Evolutionary conservation across 2,329 filamentous ascomycete genomes (phyloP).

Genomic region (Lomentospora prolificans): DNA sequence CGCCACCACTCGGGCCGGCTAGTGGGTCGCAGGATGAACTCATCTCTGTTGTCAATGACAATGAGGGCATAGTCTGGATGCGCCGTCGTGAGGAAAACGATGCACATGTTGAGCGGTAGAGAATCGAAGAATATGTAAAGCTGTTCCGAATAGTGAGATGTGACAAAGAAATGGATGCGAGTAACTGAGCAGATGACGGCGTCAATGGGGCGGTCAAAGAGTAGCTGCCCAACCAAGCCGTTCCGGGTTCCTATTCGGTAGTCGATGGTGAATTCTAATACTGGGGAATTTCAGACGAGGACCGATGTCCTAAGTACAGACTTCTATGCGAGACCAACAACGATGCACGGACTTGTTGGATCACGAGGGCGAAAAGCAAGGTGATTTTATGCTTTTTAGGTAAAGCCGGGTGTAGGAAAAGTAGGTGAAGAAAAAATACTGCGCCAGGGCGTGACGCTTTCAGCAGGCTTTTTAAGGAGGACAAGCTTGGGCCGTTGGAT

Average conservation of each 20-base stretch:
- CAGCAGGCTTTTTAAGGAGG: background rate
- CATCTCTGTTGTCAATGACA: conserved; percentile 69
- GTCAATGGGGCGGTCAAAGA: no score
- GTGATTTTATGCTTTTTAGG: no score
- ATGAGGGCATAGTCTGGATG: conserved; percentile 69
- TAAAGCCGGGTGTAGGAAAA: background rate
- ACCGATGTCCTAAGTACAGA: background rate
- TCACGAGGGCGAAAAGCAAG: background rate
- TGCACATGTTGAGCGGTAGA: conserved; percentile 50
- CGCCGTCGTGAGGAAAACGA: conserved; percentile 64
- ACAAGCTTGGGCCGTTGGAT: background rate
- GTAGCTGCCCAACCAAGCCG: background rate
- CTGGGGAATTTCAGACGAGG: background rate
- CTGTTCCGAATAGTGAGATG: background rate
- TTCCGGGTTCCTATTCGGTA: background rate
- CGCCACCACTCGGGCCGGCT: conserved; percentile 56
- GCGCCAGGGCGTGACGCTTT: background rate
- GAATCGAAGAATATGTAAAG: background rate
- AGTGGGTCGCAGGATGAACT: conserved; percentile 56
- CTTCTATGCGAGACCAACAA: background rate
- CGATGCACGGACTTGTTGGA: background rate
- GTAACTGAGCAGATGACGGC: background rate
- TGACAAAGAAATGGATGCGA: background rate
- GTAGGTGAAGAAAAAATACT: background rate
- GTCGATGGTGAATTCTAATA: background rate